phyloP scores from a whole-genome alignment of 2,329 filamentous ascomycete species.

The Xylariaceae sp. region DNA sequence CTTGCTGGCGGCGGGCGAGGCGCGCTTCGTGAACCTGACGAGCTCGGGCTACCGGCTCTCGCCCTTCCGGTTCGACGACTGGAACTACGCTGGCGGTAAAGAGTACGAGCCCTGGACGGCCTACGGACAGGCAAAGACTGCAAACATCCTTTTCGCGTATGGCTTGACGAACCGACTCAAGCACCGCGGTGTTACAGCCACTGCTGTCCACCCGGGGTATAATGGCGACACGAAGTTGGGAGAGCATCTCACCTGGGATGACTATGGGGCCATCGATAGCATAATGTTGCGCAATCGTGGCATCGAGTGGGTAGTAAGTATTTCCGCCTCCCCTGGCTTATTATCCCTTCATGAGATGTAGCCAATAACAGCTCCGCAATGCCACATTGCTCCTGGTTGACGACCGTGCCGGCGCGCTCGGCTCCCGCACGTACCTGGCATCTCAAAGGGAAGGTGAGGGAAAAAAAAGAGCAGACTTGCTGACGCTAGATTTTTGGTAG shows the following conservation, averaged over 20 bases:
- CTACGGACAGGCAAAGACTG: constrained; percentile 56
- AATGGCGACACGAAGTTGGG: constrained; percentile 38
- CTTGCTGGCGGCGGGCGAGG: constrained; percentile 44
- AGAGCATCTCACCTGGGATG: constrained; percentile 29
- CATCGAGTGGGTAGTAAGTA: constrained; percentile 17
- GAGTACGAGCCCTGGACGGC: constrained; percentile 49
- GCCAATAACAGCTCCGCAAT: no score
- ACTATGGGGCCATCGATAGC: constrained; percentile 21
- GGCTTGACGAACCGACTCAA: constrained; percentile 43
- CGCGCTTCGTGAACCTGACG: constrained; percentile 50
- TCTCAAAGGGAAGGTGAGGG: not conserved
- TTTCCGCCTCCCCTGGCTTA: not conserved
- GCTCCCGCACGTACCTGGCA: no score
- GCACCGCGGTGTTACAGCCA: constrained; percentile 39
- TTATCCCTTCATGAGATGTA: not conserved
- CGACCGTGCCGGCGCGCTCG: no score
- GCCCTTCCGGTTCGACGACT: constrained; percentile 50
- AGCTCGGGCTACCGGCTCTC: constrained; percentile 47
- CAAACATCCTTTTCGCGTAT: constrained; percentile 51
- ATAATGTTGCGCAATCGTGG: constrained; percentile 36
- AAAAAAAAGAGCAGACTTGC: not conserved
- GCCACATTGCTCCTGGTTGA: no score
- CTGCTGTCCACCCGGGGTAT: constrained; percentile 44
- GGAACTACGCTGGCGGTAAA: constrained; percentile 45
- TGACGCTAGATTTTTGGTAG: constrained; percentile 8